These are phyloP conservation scores for Salix dunnii DNA, from an alignment of 345 rosid genomes.

Conservation along the genomic window DNA sequence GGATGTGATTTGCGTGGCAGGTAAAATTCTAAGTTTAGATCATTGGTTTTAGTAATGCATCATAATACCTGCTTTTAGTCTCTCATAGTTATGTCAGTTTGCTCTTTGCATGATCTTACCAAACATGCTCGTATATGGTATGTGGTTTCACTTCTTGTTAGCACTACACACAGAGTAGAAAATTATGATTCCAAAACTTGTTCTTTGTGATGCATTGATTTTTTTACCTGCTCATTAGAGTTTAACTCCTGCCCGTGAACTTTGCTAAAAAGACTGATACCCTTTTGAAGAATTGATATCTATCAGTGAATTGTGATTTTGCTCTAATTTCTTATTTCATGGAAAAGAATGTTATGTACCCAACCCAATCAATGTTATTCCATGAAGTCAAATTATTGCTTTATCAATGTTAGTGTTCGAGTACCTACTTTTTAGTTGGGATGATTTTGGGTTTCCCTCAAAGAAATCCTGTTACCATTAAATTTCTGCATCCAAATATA, in stretches of 20 bases:
- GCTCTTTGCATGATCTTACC: background rate
- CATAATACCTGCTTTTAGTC: background rate
- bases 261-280: too few species aligned
- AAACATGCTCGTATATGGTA: background rate
- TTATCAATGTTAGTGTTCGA: background rate
- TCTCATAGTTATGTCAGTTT: background rate
- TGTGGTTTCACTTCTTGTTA: background rate
- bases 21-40: conserved; percentile 6
- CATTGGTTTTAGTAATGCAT: background rate
- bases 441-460: background rate
- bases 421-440: background rate
- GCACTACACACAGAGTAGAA: background rate
- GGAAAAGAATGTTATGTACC: too few species aligned
- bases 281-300: too few species aligned
- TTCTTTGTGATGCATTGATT: too few species aligned
- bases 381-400: too few species aligned
- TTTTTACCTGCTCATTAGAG: too few species aligned
- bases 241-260: too few species aligned
- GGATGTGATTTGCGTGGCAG: conserved; percentile 24
- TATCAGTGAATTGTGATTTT: too few species aligned
- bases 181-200: background rate
- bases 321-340: too few species aligned
- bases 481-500: background rate
- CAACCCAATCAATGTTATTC: too few species aligned
- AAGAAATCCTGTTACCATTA: background rate